Evolutionary conservation across 2,329 filamentous ascomycete species (phyloP).

Genomic region (Ophiosphaerella korrae): DNA sequence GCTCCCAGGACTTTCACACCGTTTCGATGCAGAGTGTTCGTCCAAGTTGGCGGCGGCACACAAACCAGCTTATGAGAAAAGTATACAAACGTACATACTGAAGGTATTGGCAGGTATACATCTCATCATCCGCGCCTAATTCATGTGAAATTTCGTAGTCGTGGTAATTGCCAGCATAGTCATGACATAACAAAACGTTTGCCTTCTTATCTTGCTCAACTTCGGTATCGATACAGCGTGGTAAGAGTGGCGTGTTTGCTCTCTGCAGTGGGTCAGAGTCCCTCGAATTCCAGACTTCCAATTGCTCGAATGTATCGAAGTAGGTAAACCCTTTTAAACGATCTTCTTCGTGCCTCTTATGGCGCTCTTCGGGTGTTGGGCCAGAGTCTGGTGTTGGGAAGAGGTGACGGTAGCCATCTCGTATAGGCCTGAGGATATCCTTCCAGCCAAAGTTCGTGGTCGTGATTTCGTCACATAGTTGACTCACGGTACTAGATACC

Average conservation of each 20-base stretch:
- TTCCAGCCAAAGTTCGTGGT: conserved; percentile 41
- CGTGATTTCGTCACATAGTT: conserved; percentile 17
- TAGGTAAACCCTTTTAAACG: conserved; percentile 48
- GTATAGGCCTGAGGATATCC: conserved; percentile 46
- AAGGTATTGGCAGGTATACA: conserved; percentile 52
- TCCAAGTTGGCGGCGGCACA: conserved; percentile 53
- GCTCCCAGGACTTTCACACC: conserved; percentile 52
- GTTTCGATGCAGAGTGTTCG: conserved; percentile 54
- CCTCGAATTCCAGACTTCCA: conserved; percentile 40
- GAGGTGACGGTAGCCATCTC: conserved; percentile 46
- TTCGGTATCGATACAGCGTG: conserved; percentile 4
- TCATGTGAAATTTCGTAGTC: conserved; percentile 48
- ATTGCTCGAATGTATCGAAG: conserved; percentile 49
- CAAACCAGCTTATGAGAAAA: conserved; percentile 56
- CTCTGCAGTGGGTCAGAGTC: conserved; percentile 44
- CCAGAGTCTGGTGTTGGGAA: conserved; percentile 43
- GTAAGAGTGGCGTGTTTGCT: conserved; percentile 47
- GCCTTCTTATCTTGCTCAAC: conserved; percentile 15
- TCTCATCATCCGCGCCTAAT: conserved; percentile 31
- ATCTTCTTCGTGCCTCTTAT: conserved; percentile 37
- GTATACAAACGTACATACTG: conserved; percentile 53
- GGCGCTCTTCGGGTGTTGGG: conserved; percentile 41
- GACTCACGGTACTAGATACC: too few relatives aligned
- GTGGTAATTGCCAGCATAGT: conserved; percentile 52
- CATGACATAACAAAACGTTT: conserved; percentile 45